Evolutionary conservation across 441 rosid genomes (phyloP), one percentile per base, ranked within the genome.

Genomic region (Lepidium campestre): DNA sequence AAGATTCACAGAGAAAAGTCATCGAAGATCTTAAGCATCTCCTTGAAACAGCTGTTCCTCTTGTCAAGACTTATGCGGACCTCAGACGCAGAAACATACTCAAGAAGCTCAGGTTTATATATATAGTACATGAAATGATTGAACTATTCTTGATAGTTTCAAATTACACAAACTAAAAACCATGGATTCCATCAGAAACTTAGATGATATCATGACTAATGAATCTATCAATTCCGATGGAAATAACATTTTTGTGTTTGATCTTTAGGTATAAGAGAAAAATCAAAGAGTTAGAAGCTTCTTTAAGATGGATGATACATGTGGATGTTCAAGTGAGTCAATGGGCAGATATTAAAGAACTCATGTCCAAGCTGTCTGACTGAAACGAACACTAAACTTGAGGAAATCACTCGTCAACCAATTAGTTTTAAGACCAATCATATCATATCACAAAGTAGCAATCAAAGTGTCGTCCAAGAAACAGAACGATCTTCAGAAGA

Each of bases 261-360:
- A 23, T 15, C 27, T 22, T 23, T 40, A 62, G 60, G 60, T 65
- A 19, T 25, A 53, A 13, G 61, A 65, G 60, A 65, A 52, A 46
- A 40, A 65, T 65, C 37, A 37, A 15, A 29, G 59, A 37, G 48
- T 10, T 49, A 9, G 68, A 64, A 15, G 27, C 18, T 10, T 64
- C 68, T 0, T 25, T 64, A 17, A 64, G 9, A 50, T 49, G 68
- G 59, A 36, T 50, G 39, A 5, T 50, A 27, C 39, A 17, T 23
- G 49, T 62, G 14, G 35, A 62, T 31, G 45, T 71, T 71, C 70
- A 71, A 29, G 36, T 71, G 3, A 37, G 27, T 37, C 62, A 62
- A 35, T 62, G 57, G 57, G 5, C 12, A 17, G 57, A 54, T 62
- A 54, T 36, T 22, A 62, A 45, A 62, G 41, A 54, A 13, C 18